Conservation (phyloP, 2,329 filamentous ascomycete species). For the Colletotrichum sp. region DNA sequence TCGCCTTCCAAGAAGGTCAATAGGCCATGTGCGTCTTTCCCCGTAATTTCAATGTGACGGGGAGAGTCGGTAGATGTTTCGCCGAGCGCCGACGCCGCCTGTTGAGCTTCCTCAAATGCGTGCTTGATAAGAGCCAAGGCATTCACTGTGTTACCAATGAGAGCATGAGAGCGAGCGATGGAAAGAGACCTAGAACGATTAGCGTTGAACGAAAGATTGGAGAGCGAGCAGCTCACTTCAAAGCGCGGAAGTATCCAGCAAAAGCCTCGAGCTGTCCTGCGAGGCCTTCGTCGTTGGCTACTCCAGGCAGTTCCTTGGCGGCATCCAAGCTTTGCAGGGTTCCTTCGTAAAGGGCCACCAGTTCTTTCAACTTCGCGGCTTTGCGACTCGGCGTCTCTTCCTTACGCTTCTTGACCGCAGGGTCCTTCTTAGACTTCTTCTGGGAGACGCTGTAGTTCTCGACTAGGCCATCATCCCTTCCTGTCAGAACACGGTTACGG, state of each 20-base stretch:
- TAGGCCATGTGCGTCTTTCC: slow-evolving; percentile 63
- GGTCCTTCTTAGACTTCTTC: slow-evolving; percentile 58
- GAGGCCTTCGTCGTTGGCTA: slow-evolving; percentile 82
- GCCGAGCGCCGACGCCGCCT: slow-evolving; percentile 52
- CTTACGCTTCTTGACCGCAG: slow-evolving; percentile 41
- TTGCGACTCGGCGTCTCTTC: slow-evolving; percentile 77
- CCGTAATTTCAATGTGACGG: slow-evolving; percentile 72
- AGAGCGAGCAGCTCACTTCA: slow-evolving; percentile 68
- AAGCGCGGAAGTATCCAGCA: slow-evolving; percentile 81
- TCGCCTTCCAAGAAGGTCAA: slow-evolving; percentile 69
- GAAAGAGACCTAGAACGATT: slow-evolving; percentile 69
- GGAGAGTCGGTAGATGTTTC: slow-evolving; percentile 44
- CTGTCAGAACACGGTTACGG: slow-evolving; percentile 87
- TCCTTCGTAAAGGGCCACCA: slow-evolving; percentile 88
- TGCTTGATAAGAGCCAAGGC: slow-evolving; percentile 85
- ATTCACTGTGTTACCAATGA: slow-evolving; percentile 75
- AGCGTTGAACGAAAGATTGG: not conserved
- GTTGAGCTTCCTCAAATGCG: slow-evolving; percentile 66
- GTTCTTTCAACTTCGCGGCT: slow-evolving; percentile 81
- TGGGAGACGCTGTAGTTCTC: slow-evolving; percentile 51
- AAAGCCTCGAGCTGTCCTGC: slow-evolving; percentile 80
- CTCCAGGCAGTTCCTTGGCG: slow-evolving; percentile 86
- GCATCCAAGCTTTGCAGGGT: slow-evolving; percentile 90
- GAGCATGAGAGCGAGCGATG: slow-evolving; percentile 82
- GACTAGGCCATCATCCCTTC: slow-evolving; percentile 77